Percentiles rank a stretch among this genome's conserved stretches.
Conservation (phyloP, 768 basidiomycete species). For the Mycena chlorophos region DNA sequence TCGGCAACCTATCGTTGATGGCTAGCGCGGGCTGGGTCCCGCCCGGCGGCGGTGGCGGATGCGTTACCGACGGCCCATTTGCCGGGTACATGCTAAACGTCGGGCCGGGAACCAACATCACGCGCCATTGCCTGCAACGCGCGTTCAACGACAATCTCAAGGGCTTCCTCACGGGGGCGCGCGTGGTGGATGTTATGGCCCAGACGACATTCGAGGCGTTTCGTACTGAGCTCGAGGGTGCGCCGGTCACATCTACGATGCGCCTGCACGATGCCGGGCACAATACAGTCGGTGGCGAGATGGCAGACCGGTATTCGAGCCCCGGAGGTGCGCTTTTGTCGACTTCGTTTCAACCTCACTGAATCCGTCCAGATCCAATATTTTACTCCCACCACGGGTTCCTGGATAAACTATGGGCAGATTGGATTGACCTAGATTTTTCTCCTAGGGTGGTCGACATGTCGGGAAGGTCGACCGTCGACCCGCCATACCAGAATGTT, state of each 20-base stretch:
- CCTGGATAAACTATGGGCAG: constrained; percentile 43
- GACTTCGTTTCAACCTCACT: background rate
- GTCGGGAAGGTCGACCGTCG: constrained; percentile 33
- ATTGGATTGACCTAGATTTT: constrained; percentile 34
- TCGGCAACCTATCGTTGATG: constrained; percentile 11
- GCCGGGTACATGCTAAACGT: constrained; percentile 33
- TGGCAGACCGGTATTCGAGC: constrained; percentile 37
- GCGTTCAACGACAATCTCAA: constrained; percentile 27
- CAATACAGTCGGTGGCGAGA: constrained; percentile 35
- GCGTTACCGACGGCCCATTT: constrained; percentile 37
- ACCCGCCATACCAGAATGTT: constrained; percentile 32
- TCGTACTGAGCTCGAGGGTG: constrained; percentile 38
- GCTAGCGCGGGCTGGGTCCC: constrained; percentile 14
- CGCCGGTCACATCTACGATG: constrained; percentile 26
- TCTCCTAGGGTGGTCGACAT: constrained; percentile 33
- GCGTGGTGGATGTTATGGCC: constrained; percentile 25
- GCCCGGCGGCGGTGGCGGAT: constrained; percentile 23
- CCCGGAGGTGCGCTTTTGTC: constrained; percentile 34
- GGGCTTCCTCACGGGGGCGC: constrained; percentile 21
- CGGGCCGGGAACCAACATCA: constrained; percentile 35
- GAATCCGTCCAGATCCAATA: constrained; percentile 32
- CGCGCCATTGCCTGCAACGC: constrained; percentile 37
- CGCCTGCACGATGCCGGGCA: constrained; percentile 40
- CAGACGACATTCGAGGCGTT: constrained; percentile 35
- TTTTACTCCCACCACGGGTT: constrained; percentile 44